Conservation (phyloP, 148 eudicot species). For the Beta vulgaris region DNA sequence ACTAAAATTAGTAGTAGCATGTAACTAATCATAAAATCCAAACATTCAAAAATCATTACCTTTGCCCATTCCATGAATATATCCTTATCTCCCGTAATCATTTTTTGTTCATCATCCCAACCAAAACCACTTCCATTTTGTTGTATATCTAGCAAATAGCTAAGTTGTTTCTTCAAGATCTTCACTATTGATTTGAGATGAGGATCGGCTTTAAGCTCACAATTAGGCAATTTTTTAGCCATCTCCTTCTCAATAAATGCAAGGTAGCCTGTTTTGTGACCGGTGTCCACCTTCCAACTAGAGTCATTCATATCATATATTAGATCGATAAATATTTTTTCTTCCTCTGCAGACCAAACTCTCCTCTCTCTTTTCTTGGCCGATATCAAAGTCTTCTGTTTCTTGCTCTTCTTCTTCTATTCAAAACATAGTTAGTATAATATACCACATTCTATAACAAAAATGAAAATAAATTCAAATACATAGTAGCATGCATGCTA, state of each 20-base stretch:
- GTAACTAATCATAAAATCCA: too few relatives aligned
- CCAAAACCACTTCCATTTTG: slow-evolving; percentile 6
- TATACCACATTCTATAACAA: too few relatives aligned
- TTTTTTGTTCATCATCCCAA: slow-evolving; percentile 1
- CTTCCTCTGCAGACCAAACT: slow-evolving; percentile 1
- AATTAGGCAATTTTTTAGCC: neutral
- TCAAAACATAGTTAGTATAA: too few relatives aligned
- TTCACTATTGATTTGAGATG: slow-evolving; percentile 8
- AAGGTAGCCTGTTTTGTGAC: neutral
- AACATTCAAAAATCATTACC: too few relatives aligned
- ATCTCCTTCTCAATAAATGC: neutral
- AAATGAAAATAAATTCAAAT: too few relatives aligned
- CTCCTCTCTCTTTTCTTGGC: slow-evolving; percentile 1
- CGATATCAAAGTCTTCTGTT: neutral
- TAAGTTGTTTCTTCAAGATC: neutral
- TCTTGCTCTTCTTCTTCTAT: neutral
- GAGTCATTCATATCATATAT: neutral
- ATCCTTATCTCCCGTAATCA: neutral
- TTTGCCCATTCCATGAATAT: slow-evolving; percentile 8
- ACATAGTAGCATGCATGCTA: too few relatives aligned
- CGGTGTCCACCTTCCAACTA: slow-evolving; percentile 2
- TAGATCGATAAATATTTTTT: neutral
- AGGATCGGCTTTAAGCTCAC: neutral
- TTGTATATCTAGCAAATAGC: neutral
- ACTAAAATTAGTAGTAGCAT: too few relatives aligned